Evolutionary conservation across 805 yeast species (phyloP).

Genomic region (Metschnikowia anglica): DNA sequence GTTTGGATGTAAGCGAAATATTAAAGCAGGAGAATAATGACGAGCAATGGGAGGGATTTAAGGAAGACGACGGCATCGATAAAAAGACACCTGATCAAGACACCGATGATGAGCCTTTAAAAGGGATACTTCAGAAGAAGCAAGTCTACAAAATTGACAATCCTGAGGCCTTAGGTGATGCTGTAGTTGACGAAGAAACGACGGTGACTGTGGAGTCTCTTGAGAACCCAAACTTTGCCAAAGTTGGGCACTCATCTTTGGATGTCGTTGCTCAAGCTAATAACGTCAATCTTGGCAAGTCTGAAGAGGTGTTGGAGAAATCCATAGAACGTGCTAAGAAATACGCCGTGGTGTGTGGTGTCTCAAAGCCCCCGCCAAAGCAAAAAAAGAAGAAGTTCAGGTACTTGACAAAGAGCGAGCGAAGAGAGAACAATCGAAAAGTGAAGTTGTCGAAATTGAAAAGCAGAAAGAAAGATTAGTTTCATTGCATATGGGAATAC

Average conservation of each 20-base stretch:
- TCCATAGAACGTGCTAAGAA: slow-evolving; percentile 78
- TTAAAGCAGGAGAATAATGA: slow-evolving; percentile 19
- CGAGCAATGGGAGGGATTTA: slow-evolving; percentile 45
- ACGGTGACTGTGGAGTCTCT: slow-evolving; percentile 58
- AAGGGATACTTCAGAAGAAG: slow-evolving; percentile 22
- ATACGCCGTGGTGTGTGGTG: slow-evolving; percentile 68
- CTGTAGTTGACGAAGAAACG: slow-evolving; percentile 46
- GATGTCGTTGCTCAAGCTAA: slow-evolving; percentile 57
- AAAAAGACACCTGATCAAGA: slow-evolving; percentile 1
- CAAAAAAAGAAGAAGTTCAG: slow-evolving; percentile 65
- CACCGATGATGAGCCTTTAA: slow-evolving; percentile 15
- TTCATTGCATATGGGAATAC: slow-evolving; percentile 2
- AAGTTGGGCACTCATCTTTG: slow-evolving; percentile 33
- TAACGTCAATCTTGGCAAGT: slow-evolving; percentile 66
- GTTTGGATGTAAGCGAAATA: slow-evolving; percentile 18
- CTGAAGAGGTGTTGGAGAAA: slow-evolving; percentile 67
- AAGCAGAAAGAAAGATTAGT: slow-evolving; percentile 20
- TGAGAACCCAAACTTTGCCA: slow-evolving; percentile 43
- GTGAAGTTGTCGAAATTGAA: slow-evolving; percentile 30
- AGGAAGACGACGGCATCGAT: slow-evolving; percentile 14
- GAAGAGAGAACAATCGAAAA: slow-evolving; percentile 50
- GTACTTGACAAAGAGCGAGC: slow-evolving; percentile 78
- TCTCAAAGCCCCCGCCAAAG: slow-evolving; percentile 39
- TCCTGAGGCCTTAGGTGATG: slow-evolving; percentile 27
- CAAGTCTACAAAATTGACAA: slow-evolving; percentile 36